phyloP scores from a whole-genome alignment of 179 eudicot species.

The Nepenthes alata region DNA sequence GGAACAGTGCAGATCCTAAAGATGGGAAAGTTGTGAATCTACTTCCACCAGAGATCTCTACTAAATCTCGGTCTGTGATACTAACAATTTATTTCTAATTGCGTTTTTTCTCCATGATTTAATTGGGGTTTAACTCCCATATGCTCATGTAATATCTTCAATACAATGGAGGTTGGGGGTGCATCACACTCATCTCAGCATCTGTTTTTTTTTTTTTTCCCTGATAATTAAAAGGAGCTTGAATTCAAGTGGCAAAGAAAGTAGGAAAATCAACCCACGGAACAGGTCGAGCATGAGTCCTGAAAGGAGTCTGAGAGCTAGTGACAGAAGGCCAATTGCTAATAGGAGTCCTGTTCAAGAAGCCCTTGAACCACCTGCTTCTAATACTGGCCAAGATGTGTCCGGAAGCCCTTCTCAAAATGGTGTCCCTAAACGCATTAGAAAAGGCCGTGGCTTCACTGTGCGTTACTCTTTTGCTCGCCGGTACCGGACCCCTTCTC shows the following conservation, averaged over 20 bases:
- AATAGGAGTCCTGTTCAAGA: conserved; percentile 20
- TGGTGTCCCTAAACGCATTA: conserved; percentile 71
- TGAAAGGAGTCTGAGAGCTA: conserved; percentile 11
- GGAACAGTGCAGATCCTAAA: conserved; percentile 22
- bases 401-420: conserved; percentile 58
- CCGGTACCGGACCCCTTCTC: conserved; percentile 84
- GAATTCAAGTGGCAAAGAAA: conserved; percentile 31
- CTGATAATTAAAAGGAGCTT: conserved; percentile 26
- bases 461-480: conserved; percentile 67
- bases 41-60: conserved; percentile 19
- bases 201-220: background rate
- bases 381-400: conserved; percentile 23
- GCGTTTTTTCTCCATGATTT: conserved; percentile 1
- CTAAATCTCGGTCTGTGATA: conserved; percentile 45
- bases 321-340: conserved; percentile 8
- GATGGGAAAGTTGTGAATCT: conserved; percentile 17
- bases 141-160: background rate
- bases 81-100: background rate
- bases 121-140: background rate
- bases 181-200: no score
- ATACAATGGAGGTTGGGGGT: background rate
- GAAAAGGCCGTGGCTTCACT: conserved; percentile 96
- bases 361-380: conserved; percentile 30
- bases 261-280: conserved; percentile 22
- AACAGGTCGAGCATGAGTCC: conserved; percentile 37